Conservation (phyloP, 2,329 filamentous ascomycete genomes). For the Fusarium clavum region DNA sequence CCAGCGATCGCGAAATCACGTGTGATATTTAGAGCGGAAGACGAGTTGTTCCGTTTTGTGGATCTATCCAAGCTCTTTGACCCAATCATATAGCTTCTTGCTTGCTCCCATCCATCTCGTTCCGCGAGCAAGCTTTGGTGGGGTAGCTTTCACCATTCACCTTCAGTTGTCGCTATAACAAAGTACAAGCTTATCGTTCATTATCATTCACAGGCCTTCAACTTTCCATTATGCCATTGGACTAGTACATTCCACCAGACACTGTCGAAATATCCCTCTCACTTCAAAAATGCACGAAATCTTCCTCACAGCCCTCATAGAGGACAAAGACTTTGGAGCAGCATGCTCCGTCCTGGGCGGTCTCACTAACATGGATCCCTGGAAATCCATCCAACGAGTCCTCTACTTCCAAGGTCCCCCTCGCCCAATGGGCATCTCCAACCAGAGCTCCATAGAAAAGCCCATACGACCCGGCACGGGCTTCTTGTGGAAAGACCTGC, state of each 20-base stretch:
- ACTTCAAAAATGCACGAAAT: conserved; percentile 61
- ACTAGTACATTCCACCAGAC: not conserved
- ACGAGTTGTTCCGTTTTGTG: fast-evolving
- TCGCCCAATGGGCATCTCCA: conserved; percentile 59
- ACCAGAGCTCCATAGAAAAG: conserved; percentile 54
- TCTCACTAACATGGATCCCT: conserved; percentile 67
- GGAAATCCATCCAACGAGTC: conserved; percentile 61
- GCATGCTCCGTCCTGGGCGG: conserved; percentile 67
- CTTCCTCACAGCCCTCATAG: conserved; percentile 67
- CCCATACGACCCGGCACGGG: conserved; percentile 53
- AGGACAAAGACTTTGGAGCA: conserved; percentile 60
- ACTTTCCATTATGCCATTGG: not conserved
- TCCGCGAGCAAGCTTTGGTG: conserved; percentile 12
- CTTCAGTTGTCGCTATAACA: not conserved
- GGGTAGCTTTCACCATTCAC: conserved; percentile 6
- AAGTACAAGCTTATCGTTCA: not conserved
- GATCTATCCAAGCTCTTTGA: fast-evolving
- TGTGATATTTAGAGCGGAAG: conserved; percentile 12
- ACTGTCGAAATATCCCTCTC: not conserved
- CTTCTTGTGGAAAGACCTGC: conserved; percentile 64
- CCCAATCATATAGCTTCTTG: not conserved
- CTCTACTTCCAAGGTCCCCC: conserved; percentile 65
- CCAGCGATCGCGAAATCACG: conserved; percentile 50
- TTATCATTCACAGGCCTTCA: not conserved
- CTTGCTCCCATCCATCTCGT: not conserved